phyloP scores from a whole-genome alignment of 129 eudicot genomes.

The Pittosporum tobira region DNA sequence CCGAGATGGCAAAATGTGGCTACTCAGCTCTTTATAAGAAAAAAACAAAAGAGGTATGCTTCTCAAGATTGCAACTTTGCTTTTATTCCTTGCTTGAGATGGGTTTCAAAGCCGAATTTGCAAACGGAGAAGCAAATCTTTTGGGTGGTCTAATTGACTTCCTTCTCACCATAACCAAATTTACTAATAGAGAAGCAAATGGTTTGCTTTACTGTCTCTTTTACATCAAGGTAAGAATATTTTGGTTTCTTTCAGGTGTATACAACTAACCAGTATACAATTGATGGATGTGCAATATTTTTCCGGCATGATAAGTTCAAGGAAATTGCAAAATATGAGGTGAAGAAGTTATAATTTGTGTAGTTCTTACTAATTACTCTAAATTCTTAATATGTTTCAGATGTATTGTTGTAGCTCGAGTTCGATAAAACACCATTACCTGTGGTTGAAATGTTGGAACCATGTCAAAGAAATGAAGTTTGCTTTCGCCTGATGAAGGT shows the following conservation, averaged over 20 bases:
- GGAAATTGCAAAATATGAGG: constrained; percentile 13
- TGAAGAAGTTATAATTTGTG: not conserved
- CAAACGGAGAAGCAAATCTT: too few relatives aligned
- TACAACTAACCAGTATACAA: constrained; percentile 14
- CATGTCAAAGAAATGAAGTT: constrained; percentile 15
- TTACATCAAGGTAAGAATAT: not conserved
- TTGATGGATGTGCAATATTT: constrained; percentile 15
- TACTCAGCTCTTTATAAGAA: constrained; percentile 17
- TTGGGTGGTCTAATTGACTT: not conserved
- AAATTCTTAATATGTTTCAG: constrained; percentile 2
- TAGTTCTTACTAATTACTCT: not conserved
- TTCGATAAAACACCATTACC: constrained; percentile 7
- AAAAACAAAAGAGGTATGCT: constrained; percentile 18
- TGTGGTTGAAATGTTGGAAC: constrained; percentile 7
- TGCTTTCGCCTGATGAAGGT: constrained; percentile 20
- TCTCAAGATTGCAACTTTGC: not conserved
- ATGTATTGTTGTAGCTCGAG: constrained; percentile 13
- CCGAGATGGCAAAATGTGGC: constrained; percentile 10
- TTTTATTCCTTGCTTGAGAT: too few relatives aligned
- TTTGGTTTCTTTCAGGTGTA: constrained; percentile 13
- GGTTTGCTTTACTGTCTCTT: not conserved
- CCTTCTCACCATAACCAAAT: not conserved
- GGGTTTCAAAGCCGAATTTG: too few relatives aligned
- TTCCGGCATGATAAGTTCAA: constrained; percentile 12
- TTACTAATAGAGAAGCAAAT: not conserved